Evolutionary conservation across 768 basidiomycete genomes (phyloP), one percentile per base, ranked within the genome.

Genomic region (Lactarius pseudohatsudake): DNA sequence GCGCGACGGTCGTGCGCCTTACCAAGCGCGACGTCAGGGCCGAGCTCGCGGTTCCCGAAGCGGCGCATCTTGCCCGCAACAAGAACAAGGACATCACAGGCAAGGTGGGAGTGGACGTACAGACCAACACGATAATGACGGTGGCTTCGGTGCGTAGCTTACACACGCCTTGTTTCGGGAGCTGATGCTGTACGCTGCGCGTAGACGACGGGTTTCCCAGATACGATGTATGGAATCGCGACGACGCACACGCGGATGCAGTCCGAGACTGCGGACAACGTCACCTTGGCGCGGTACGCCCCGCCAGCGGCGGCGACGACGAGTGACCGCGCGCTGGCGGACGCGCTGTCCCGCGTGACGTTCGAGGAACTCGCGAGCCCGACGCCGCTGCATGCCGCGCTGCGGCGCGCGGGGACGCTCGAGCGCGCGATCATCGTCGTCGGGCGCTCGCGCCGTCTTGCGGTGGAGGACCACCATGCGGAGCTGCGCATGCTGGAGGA

Each of bases 221-320:
- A 93, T 73, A 92, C 91, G 0, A 79, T 89, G 13, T 92, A 94
- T 68, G 88, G 85, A 0, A 81, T 84, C 56, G 77, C 78, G 2
- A 85, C 81, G 57, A 89, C 90, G 0, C 84, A 89, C 68, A 85
- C 81, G 28, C 82, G 83, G 6, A 71, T 96, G 67, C 87, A 89
- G 67, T 94, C 91, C 0, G 89, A 92, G 62, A 92, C 89, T 0
- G 94, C 94, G 0, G 96, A 98, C 74, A 86, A 86, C 68, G 79
- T 94, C 58, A 75, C 82, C 0, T 96, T 94, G 92, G 77, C 77
- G 0, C 84, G 80, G 59, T 94, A 87, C 72, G 81, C 85, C 0
- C 66, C 77, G 9, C 75, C 77, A 0, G 36, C 71, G 4, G 45
- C n/a, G n/a, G 10, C 57, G 8, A 20, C 50, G 2, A 61, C 36